Conservation (phyloP, 306 rosid genomes). For the Vigna mungo region DNA sequence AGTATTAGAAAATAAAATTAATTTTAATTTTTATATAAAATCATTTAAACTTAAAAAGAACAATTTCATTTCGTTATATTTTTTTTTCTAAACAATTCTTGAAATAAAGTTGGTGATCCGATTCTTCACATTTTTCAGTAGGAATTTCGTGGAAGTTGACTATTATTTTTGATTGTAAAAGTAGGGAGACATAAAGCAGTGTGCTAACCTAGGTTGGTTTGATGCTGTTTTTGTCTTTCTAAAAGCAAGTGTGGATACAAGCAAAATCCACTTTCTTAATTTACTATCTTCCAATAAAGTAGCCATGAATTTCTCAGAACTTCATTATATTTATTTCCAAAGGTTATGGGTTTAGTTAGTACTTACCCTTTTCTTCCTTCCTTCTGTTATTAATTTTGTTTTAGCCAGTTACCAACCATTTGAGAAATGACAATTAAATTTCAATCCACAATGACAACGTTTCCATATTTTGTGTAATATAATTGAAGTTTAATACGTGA, state of each 20-base stretch:
- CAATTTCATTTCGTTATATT: no score
- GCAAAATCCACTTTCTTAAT: background rate
- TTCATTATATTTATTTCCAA: constrained; percentile 18
- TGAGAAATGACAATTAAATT: background rate
- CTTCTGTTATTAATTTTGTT: no score
- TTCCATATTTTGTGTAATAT: background rate
- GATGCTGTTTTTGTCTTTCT: background rate
- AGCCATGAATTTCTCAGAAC: constrained; percentile 32
- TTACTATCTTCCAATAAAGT: background rate
- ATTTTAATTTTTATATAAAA: no score
- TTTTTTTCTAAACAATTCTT: no score
- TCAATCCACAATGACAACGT: constrained; percentile 6
- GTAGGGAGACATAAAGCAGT: background rate
- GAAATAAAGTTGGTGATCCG: no score
- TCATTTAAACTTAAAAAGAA: no score
- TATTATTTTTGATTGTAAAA: background rate
- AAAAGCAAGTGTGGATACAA: constrained; percentile 31
- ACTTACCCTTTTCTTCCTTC: background rate
- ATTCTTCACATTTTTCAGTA: background rate
- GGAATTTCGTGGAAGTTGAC: constrained; percentile 28
- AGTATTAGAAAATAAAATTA: no score
- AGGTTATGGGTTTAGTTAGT: background rate
- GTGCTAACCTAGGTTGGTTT: background rate
- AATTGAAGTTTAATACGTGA: no score
- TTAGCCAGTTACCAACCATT: background rate